Evolutionary conservation across 768 basidiomycete species (phyloP), one percentile per base, ranked within the genome.

Genomic region (Hypholoma fasciculare): DNA sequence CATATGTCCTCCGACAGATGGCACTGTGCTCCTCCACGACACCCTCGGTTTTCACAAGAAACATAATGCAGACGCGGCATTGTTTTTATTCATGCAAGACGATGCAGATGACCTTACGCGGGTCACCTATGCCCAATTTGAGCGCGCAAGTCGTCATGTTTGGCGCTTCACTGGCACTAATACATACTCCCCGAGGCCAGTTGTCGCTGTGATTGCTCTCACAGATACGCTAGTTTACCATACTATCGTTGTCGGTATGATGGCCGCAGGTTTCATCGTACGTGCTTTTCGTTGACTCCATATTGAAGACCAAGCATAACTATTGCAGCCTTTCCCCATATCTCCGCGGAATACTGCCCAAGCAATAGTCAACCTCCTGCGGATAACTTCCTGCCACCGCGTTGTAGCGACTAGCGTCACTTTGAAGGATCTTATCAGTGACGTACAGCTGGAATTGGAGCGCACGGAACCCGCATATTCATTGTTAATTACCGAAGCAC

Each of bases 41-140:
- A 59, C 65, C 20, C 47, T 74, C 12, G 71, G 69, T 47, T 74
- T 71, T 61, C 67, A 78, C 54, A 65, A 65, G 14, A 50, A 65
- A 27, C 62, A 73, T 42, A 78, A 77, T 47, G 63, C 76, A 0
- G 44, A 63, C 1, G 57, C 58, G 3, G 65, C 73, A 2, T 60
- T 72, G 7, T 79, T 66, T 40, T 61, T 67, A 6, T 81, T 70
- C 39, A 36, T 64, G n/a, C 67, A 69, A 16, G 59, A 59, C 7
- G 49, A 51, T 1, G 55, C 26, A 14, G 43, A 65, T 7, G 52
- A 59, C 34, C 48, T 70, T 3, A 66, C 65, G 2, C 50, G 63
- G 16, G 71, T 82, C 17, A 70, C 76, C 1, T 72, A 74, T 49
- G 58, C 76, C 16, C 76, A 82, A 50, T 82, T 82, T 62, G 73